Evolutionary conservation across 768 basidiomycete genomes (phyloP).

Genomic region (Cubamyces sp.): DNA sequence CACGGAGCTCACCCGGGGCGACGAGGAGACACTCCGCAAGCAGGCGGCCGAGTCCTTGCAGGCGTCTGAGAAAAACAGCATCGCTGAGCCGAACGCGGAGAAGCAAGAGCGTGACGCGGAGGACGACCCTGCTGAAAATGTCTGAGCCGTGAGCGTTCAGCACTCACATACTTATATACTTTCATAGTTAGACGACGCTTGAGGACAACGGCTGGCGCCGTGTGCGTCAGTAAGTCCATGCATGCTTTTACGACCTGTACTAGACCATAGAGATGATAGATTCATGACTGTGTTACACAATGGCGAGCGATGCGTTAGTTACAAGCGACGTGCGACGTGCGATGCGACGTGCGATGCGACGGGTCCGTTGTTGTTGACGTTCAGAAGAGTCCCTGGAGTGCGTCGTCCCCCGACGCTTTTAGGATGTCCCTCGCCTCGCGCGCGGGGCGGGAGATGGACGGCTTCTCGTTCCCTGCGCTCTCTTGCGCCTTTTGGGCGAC

Average conservation of each 20-base stretch:
- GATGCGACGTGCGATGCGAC: background rate
- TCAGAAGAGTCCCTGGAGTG: conserved; percentile 26
- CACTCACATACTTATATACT: background rate
- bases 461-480: conserved; percentile 67
- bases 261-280: conserved; percentile 4
- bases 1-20: conserved; percentile 58
- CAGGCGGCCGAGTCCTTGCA: conserved; percentile 36
- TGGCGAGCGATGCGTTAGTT: background rate
- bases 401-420: conserved; percentile 27
- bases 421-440: conserved; percentile 81
- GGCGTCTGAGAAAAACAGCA: conserved; percentile 23
- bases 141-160: background rate
- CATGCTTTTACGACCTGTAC: no score
- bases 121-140: background rate
- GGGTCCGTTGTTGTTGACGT: background rate
- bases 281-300: conserved; percentile 2
- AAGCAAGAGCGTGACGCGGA: background rate
- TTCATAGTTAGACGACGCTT: background rate
- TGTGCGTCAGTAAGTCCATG: background rate
- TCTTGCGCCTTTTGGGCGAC: conserved; percentile 78
- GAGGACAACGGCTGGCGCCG: background rate
- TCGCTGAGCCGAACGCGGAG: background rate
- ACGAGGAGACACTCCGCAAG: conserved; percentile 55
- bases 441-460: conserved; percentile 76
- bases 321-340: conserved; percentile 6